phyloP scores from a whole-genome alignment of 176 grass and related monocot species.

The Phoenix dactylifera region DNA sequence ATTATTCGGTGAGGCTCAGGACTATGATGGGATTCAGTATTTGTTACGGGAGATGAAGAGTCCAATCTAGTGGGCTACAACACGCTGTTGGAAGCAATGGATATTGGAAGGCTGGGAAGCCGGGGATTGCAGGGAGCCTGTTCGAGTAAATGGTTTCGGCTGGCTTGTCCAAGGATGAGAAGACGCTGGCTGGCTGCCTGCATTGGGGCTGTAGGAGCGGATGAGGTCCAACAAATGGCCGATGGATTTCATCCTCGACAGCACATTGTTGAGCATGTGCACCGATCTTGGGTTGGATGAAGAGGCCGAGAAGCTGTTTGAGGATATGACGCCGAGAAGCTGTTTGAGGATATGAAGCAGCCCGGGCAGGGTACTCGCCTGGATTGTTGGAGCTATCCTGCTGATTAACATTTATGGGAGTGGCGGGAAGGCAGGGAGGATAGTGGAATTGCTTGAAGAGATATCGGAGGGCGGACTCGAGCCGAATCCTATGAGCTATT shows the following conservation, averaged over 20 bases:
- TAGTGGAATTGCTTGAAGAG: slow-evolving; percentile 58
- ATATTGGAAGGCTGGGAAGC: slow-evolving; percentile 37
- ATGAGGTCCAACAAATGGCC: slow-evolving; percentile 61
- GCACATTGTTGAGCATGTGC: slow-evolving; percentile 92
- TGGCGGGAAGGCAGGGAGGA: slow-evolving; percentile 33
- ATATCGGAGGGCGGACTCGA: slow-evolving; percentile 42
- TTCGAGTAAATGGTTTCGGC: no score
- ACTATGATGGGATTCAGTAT: slow-evolving; percentile 37
- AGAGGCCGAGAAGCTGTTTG: slow-evolving; percentile 75
- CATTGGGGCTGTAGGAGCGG: slow-evolving; percentile 57
- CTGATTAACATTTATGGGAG: slow-evolving; percentile 88
- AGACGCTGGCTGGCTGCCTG: neutral
- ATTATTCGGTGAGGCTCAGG: slow-evolving; percentile 34
- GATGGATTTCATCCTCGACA: slow-evolving; percentile 72
- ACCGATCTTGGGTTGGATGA: slow-evolving; percentile 52
- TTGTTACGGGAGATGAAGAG: slow-evolving; percentile 62
- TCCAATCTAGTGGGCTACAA: slow-evolving; percentile 45
- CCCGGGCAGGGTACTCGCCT: slow-evolving; percentile 20
- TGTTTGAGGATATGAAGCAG: slow-evolving; percentile 34
- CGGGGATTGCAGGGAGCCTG: slow-evolving; percentile 34
- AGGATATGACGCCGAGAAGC: slow-evolving; percentile 7
- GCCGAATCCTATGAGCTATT: slow-evolving; percentile 57
- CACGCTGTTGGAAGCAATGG: slow-evolving; percentile 62
- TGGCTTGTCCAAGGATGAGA: no score
- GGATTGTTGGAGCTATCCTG: slow-evolving; percentile 81